Base-by-base conservation (phyloP, 2,329 filamentous ascomycete species). In the Colletotrichum godetiae region DNA sequence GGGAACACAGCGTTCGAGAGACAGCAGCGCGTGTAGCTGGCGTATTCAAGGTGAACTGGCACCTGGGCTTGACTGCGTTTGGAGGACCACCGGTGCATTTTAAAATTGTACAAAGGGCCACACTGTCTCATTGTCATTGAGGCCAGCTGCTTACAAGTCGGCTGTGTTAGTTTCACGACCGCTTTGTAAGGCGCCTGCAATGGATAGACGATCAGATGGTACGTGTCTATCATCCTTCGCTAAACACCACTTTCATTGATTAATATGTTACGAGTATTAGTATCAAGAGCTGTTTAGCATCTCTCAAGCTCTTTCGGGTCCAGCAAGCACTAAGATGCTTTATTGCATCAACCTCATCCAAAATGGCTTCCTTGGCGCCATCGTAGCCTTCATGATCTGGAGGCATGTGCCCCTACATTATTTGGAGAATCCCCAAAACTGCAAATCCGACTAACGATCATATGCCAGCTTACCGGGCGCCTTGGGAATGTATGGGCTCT, bases 251-350 rank as follows among this genome's bases (percentile, higher is more conserved):
- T 10, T 12, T 33, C 12, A 27, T 5, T 13, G 13, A 15, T 5
- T 12, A 11, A n/a, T 5, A 15, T 12, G 6, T 13, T 24, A 1
- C 3, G 6, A 13, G 7, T 19, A n/a, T 29, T 58, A 92, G 90
- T 94, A 92, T 80, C 91, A 93, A 79, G 92, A 94, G 77, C 86
- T 94, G 0, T 94, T 95, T 80, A 91, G 90, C 31, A 82, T 94
- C 58, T 89, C 88, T 22, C 92, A 94, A 81, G 90, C 90, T 1
- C 84, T 94, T 2, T 91, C 90, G 0, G 92, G 92, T 0, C 93
- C 92, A 0, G 92, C 77, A 0, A 92, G 89, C 74, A 94, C 92
- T 1, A 94, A 94, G 78, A 92, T 94, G 89, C 79, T 90, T 0
- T 94, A 93, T 73, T 92, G 89, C 72, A 90, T 94, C 53, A 89